These are phyloP conservation scores for Voacanga thouarsii DNA, from an alignment of 257 asterid genomes.

Conservation along the genomic window DNA sequence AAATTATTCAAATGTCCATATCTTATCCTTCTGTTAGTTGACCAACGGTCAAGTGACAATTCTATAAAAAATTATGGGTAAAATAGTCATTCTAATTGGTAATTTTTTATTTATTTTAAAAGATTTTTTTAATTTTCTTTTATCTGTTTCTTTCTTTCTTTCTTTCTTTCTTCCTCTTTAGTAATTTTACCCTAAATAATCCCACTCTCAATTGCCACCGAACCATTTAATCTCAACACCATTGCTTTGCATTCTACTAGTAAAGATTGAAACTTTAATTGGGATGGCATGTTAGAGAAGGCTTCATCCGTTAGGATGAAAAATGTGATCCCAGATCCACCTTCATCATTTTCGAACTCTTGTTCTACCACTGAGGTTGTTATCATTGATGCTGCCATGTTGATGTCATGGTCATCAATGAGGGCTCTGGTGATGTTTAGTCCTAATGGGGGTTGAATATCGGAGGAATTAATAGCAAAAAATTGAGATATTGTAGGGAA, in stretches of 20 bases:
- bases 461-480: conserved; percentile 54
- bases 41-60: too few relatives aligned
- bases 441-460: conserved; percentile 71
- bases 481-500: conserved; percentile 60
- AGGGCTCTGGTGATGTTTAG: conserved; percentile 71
- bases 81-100: too few relatives aligned
- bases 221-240: conserved; percentile 67
- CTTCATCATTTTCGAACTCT: conserved; percentile 70
- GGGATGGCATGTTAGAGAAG: conserved; percentile 61
- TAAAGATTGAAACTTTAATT: conserved; percentile 58
- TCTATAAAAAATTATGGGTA: too few relatives aligned
- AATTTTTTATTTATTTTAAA: too few relatives aligned
- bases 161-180: too few relatives aligned
- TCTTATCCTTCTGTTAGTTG: too few relatives aligned
- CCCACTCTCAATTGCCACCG: conserved; percentile 72
- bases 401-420: conserved; percentile 74
- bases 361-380: conserved; percentile 74
- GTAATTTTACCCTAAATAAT: conserved; percentile 58
- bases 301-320: conserved; percentile 82
- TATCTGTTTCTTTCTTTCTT: too few relatives aligned
- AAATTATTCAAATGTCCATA: too few relatives aligned
- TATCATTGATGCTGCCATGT: conserved; percentile 85
- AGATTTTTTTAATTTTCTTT: too few relatives aligned
- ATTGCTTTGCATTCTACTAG: conserved; percentile 70
- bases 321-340: conserved; percentile 83